Conservation (phyloP, 2,329 filamentous ascomycete genomes). For the Paracorniculantispora psalliotae region DNA sequence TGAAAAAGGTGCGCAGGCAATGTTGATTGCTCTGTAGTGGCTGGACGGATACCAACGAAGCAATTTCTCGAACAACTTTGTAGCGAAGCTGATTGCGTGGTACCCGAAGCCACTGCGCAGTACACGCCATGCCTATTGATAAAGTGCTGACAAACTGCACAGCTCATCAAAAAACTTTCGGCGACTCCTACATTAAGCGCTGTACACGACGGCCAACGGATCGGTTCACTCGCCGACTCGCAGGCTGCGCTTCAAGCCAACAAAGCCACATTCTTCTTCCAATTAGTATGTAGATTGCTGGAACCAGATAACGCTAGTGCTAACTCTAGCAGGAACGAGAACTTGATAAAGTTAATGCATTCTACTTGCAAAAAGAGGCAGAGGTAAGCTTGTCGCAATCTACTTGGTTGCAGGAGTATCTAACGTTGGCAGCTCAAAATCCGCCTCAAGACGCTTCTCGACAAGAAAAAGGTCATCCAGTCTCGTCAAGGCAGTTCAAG, state of each 20-base stretch:
- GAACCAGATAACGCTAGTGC: constrained; percentile 29
- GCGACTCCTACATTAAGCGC: constrained; percentile 80
- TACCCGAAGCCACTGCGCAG: not conserved
- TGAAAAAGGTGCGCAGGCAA: constrained; percentile 75
- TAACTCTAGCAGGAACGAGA: constrained; percentile 72
- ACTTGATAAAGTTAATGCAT: constrained; percentile 96
- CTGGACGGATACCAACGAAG: not conserved
- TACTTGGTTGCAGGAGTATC: not conserved
- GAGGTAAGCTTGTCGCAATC: constrained; percentile 58
- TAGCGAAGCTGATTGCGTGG: not conserved
- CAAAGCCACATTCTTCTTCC: constrained; percentile 98
- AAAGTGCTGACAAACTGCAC: constrained; percentile 19
- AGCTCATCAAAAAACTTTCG: constrained; percentile 98
- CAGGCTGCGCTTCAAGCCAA: constrained; percentile 90
- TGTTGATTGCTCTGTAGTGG: not conserved
- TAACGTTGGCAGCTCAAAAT: constrained; percentile 68
- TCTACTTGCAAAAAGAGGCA: constrained; percentile 96
- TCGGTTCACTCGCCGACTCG: constrained; percentile 57
- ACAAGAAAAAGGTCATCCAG: constrained; percentile 91
- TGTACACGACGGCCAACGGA: constrained; percentile 58
- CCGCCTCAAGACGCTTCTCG: constrained; percentile 82
- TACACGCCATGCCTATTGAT: too few species aligned
- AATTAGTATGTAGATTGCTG: constrained; percentile 60
- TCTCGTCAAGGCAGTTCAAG: constrained; percentile 76
- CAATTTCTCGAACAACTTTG: not conserved